These are phyloP conservation scores for Diplodia scrobiculata DNA, from an alignment of 2,329 filamentous ascomycete genomes.

Conservation along the genomic window DNA sequence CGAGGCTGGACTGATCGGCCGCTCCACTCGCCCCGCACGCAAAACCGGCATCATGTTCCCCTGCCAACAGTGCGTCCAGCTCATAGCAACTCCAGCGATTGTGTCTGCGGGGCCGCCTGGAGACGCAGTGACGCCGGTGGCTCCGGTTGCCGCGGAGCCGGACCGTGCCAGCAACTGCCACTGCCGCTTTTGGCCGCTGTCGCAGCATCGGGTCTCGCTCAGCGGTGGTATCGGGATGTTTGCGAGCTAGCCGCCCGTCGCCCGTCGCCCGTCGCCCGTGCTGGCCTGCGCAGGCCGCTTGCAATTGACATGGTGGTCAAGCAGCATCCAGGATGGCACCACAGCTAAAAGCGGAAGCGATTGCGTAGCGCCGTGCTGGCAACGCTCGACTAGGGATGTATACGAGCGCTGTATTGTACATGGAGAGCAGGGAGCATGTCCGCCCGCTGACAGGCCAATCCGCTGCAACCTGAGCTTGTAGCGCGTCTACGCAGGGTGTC, in stretches of 20 bases:
- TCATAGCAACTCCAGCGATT: background rate
- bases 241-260: background rate
- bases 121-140: slow-evolving; percentile 14
- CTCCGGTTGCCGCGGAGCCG: slow-evolving; percentile 16
- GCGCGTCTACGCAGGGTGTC: background rate
- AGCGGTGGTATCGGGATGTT: background rate
- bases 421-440: background rate
- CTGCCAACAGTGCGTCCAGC: slow-evolving; percentile 17
- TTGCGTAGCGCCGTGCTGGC: slow-evolving; percentile 4
- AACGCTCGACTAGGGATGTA: background rate
- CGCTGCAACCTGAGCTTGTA: background rate
- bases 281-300: background rate
- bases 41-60: slow-evolving; percentile 9
- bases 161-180: background rate
- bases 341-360: background rate
- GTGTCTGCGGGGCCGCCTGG: slow-evolving; percentile 4
- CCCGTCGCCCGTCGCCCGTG: no score
- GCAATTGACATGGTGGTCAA: background rate
- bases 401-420: background rate
- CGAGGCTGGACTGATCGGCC: slow-evolving; percentile 8
- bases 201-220: no score
- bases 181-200: background rate
- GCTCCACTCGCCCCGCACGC: background rate
- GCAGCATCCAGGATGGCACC: background rate
- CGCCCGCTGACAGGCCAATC: background rate